Percentiles rank a stretch among this genome's conserved stretches.
Evolutionary conservation across 345 rosid species (phyloP).

Genomic region (Xanthoceras sorbifolium): DNA sequence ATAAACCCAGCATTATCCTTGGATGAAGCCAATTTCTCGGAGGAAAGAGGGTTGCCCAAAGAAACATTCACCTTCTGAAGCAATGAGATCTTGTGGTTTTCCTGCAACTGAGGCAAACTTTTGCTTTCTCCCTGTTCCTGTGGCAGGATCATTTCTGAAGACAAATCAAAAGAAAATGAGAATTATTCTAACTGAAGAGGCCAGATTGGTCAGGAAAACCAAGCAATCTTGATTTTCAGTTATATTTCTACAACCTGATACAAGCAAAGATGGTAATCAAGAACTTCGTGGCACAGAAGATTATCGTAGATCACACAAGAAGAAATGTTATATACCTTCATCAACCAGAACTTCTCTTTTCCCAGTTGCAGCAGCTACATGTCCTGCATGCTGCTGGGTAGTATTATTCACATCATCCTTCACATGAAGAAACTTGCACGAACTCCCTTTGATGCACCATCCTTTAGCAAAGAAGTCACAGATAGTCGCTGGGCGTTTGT

Average conservation of each 20-base stretch:
- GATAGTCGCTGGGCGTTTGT: slow-evolving; percentile 50
- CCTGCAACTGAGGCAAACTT: slow-evolving; percentile 30
- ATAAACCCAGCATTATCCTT: slow-evolving; percentile 39
- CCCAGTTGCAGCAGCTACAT: slow-evolving; percentile 35
- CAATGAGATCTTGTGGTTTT: slow-evolving; percentile 27
- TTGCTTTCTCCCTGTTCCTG: slow-evolving; percentile 29
- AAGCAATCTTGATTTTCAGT: slow-evolving; percentile 28
- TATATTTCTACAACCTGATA: slow-evolving; percentile 44
- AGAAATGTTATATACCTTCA: slow-evolving; percentile 54
- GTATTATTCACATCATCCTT: slow-evolving; percentile 35
- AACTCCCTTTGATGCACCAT: slow-evolving; percentile 78
- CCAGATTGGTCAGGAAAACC: slow-evolving; percentile 28
- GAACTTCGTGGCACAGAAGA: slow-evolving; percentile 23
- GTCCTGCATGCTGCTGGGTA: slow-evolving; percentile 33
- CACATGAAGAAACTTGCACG: slow-evolving; percentile 77
- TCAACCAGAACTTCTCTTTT: slow-evolving; percentile 29
- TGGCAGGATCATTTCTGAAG: slow-evolving; percentile 28
- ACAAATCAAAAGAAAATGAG: slow-evolving; percentile 30
- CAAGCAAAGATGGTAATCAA: slow-evolving; percentile 32
- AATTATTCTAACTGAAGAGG: slow-evolving; percentile 33
- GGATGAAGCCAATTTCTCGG: slow-evolving; percentile 33
- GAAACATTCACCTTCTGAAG: slow-evolving; percentile 29
- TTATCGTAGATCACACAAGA: slow-evolving; percentile 22
- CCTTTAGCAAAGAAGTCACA: slow-evolving; percentile 81
- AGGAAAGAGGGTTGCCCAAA: slow-evolving; percentile 22